Evolutionary conservation across 2,329 filamentous ascomycete species (phyloP).

Genomic region (Xylaria sp.): DNA sequence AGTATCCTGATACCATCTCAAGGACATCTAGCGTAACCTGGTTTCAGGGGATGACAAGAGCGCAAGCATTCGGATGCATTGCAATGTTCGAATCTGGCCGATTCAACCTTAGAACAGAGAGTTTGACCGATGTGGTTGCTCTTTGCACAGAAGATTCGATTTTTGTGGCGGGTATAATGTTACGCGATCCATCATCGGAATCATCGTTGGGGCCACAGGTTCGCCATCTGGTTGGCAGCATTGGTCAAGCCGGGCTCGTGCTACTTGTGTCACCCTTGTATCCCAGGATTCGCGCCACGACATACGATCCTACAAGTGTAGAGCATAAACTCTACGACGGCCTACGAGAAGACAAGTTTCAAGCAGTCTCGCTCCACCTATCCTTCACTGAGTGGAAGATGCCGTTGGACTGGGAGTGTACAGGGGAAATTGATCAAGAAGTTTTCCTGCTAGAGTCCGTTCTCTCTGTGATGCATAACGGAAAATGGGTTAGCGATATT

Average conservation of each 20-base stretch:
- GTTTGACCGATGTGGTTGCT: conserved; percentile 14
- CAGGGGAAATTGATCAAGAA: conserved; percentile 27
- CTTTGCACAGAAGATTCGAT: conserved; percentile 25
- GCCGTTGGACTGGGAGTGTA: conserved; percentile 20
- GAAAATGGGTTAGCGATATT: not conserved
- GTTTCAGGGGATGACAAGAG: conserved; percentile 1
- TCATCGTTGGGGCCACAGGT: too few relatives aligned
- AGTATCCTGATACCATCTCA: too few relatives aligned
- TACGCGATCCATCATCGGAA: conserved; percentile 14
- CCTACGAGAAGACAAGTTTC: conserved; percentile 14
- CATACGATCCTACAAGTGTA: too few relatives aligned
- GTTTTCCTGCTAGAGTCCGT: not conserved
- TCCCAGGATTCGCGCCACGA: too few relatives aligned
- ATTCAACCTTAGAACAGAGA: conserved; percentile 15
- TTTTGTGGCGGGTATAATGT: conserved; percentile 18
- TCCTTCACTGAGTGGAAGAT: conserved; percentile 35
- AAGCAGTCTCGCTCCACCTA: conserved; percentile 24
- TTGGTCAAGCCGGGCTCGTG: conserved; percentile 21
- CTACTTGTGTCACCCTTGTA: conserved; percentile 21
- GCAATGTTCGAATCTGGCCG: conserved; percentile 29
- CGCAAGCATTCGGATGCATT: conserved; percentile 24
- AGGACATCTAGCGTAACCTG: not conserved
- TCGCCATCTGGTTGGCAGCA: conserved; percentile 24
- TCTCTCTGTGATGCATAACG: not conserved
- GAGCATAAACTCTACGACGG: too few relatives aligned